Percentiles rank a stretch among this genome's conserved stretches.
Conservation (phyloP, 2,329 filamentous ascomycete species). For the Septoria petroselini region DNA sequence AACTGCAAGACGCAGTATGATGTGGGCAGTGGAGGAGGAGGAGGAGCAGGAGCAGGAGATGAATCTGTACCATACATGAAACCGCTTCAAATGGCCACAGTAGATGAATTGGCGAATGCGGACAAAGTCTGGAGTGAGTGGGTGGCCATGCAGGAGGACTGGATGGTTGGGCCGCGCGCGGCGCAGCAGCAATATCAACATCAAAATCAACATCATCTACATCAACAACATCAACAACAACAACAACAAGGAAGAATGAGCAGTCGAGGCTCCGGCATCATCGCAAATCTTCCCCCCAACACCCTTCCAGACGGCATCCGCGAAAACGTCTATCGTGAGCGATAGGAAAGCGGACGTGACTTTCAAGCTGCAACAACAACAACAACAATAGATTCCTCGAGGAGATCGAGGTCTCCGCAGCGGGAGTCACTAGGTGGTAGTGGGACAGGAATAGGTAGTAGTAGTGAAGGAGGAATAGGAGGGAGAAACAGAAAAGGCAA, state of each 20-base stretch:
- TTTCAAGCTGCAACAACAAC: background rate
- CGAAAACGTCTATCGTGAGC: conserved; percentile 6
- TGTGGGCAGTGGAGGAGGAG: conserved; percentile 53
- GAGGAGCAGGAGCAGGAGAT: too few relatives aligned
- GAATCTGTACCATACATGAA: conserved; percentile 85
- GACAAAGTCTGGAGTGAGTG: conserved; percentile 90
- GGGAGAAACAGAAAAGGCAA: too few relatives aligned
- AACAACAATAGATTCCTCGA: background rate
- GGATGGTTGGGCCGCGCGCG: conserved; percentile 88
- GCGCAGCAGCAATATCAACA: conserved; percentile 44
- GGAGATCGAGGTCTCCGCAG: conserved; percentile 6
- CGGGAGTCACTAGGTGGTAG: background rate
- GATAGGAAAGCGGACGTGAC: conserved; percentile 8
- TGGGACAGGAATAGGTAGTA: background rate
- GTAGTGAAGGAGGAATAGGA: background rate
- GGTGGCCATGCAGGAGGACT: conserved; percentile 96
- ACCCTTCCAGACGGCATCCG: conserved; percentile 8
- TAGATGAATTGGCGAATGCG: conserved; percentile 76
- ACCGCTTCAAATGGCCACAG: conserved; percentile 67
- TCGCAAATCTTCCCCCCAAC: background rate
- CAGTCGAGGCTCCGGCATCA: background rate
- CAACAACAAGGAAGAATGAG: conserved; percentile 5
- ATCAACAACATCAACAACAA: too few relatives aligned
- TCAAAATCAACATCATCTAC: too few relatives aligned
- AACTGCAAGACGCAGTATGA: conserved; percentile 89